Percentiles rank a stretch among this genome's conserved stretches.
These are phyloP conservation scores for Aegilops bicornis DNA, from an alignment of 176 grass and related monocot species.

Conservation along the genomic window DNA sequence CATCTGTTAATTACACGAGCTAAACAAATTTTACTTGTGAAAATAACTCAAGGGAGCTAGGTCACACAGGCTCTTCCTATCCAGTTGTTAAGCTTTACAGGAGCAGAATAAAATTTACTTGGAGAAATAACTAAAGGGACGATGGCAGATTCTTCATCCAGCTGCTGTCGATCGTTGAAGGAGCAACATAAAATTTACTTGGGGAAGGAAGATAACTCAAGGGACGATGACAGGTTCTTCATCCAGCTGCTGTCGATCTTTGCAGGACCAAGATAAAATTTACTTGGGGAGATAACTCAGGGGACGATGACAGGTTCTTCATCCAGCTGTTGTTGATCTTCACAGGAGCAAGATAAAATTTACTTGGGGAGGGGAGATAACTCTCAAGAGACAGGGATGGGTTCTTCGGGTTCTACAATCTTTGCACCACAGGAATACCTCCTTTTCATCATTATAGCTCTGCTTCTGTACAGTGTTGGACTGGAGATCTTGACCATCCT, in stretches of 20 bases:
- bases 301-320: too few species aligned
- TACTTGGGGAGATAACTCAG: too few species aligned
- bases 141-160: too few species aligned
- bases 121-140: too few species aligned
- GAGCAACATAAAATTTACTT: not conserved
- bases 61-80: not conserved
- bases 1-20: not conserved
- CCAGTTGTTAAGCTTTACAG: conserved; percentile 16
- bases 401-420: conserved; percentile 53
- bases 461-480: conserved; percentile 41
- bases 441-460: conserved; percentile 45
- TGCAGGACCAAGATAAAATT: too few species aligned
- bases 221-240: conserved; percentile 26
- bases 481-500: conserved; percentile 39
- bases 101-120: not conserved
- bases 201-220: not conserved
- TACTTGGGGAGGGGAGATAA: not conserved
- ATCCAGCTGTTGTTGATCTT: not conserved
- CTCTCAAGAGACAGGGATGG: conserved; percentile 10
- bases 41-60: too few species aligned
- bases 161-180: conserved; percentile 9
- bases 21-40: not conserved
- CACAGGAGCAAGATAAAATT: not conserved
- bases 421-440: conserved; percentile 47
- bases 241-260: not conserved